phyloP scores from a whole-genome alignment of 164 flowering plant genomes.

The Liquidambar formosana region DNA sequence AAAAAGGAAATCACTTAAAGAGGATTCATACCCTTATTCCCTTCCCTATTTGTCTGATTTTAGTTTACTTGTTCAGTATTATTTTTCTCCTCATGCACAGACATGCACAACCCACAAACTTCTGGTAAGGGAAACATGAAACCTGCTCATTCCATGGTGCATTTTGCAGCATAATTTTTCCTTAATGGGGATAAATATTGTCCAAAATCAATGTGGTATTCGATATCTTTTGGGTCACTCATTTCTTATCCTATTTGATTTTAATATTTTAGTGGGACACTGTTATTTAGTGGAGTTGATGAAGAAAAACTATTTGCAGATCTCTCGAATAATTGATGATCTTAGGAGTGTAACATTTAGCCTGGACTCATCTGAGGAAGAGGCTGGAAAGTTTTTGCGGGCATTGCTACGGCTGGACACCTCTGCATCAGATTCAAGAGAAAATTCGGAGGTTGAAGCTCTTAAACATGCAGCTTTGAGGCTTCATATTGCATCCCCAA shows the following conservation, averaged over 20 bases:
- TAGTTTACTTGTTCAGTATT: no score
- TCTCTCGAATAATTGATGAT: conserved; percentile 58
- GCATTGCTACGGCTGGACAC: conserved; percentile 42
- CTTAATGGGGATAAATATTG: background rate
- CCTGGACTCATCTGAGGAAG: conserved; percentile 64
- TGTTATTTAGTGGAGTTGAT: background rate
- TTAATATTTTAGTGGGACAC: background rate
- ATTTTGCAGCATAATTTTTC: background rate
- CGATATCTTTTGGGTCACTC: background rate
- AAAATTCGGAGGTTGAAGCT: conserved; percentile 40
- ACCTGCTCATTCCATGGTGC: no score
- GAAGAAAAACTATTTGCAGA: conserved; percentile 43
- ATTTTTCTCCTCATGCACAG: no score
- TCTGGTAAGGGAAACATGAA: no score
- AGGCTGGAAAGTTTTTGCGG: conserved; percentile 62
- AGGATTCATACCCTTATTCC: background rate
- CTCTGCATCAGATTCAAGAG: conserved; percentile 37
- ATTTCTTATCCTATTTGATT: background rate
- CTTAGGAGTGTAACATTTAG: conserved; percentile 47
- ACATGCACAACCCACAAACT: no score
- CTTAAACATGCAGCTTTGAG: conserved; percentile 54
- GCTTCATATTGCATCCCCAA: conserved; percentile 56
- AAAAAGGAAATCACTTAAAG: background rate
- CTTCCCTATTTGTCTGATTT: background rate
- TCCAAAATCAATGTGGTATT: background rate